Percentiles rank a stretch among this genome's conserved stretches.
Evolutionary conservation across 352 stramenopile genomes (phyloP).

Genomic region (Globisporangium sylvaticum): DNA sequence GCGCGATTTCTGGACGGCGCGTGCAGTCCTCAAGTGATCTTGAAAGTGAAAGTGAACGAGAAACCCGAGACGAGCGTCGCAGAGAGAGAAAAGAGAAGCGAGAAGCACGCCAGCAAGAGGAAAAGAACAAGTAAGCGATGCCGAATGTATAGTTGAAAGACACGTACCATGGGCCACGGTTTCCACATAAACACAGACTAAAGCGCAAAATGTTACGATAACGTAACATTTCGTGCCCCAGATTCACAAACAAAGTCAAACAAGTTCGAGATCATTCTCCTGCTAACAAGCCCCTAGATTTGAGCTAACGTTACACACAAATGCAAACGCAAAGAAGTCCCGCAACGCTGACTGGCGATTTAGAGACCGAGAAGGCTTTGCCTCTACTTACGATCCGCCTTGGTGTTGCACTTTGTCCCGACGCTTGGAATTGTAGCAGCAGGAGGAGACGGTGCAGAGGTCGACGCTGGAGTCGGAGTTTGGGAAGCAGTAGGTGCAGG

Average conservation of each 20-base stretch:
- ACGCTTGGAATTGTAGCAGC: background rate
- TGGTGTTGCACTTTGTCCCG: background rate
- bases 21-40: background rate
- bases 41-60: background rate
- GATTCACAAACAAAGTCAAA: background rate
- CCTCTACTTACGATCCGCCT: background rate
- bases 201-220: no score
- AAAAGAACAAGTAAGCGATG: background rate
- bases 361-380: no score
- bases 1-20: background rate
- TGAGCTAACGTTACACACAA: background rate
- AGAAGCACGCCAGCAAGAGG: background rate
- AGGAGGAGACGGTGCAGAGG: no score
- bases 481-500: background rate
- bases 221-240: no score
- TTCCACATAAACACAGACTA: background rate
- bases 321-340: background rate
- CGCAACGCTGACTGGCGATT: background rate
- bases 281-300: no score
- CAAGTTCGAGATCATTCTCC: background rate
- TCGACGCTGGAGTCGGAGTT: background rate
- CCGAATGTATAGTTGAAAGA: background rate
- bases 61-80: background rate
- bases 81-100: background rate
- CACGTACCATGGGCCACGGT: background rate